Evolutionary conservation across 2,329 filamentous ascomycete genomes (phyloP), one percentile per base, ranked within the genome.

Genomic region (Sclerotinia spermophila): DNA sequence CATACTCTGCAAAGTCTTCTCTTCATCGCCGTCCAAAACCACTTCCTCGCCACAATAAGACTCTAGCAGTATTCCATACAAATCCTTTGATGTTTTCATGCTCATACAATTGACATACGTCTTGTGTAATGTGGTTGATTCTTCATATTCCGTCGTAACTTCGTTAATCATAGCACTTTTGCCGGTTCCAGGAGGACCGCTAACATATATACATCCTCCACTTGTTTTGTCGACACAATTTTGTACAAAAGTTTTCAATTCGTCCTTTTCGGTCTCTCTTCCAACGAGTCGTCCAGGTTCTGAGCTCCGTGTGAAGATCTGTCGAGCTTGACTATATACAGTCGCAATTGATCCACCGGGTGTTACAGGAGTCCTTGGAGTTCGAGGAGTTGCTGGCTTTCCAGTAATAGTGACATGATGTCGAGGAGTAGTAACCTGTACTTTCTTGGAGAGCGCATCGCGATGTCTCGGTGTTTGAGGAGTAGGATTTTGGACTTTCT

Each of bases 21-120:
- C 86, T 45, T 92, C 90, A 64, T 92, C 88, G 72, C 86, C 87
- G 75, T 92, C 91, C 15, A 86, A 81, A 48, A 89, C 80, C 55
- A 90, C 86, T 27, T 82, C 80, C 44, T 86, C 84, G 19, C 86
- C 86, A 70, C 90, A 83, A 56, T 95, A 87, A 69, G 87, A 86
- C 74, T 92, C 89, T 19, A 95, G 82, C 27, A 99, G 83, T 30
- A 90, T 94, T 73, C 86, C 86, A 81, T 96, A 97, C 33, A 99
- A 85, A 78, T 97, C 94, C 74, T 89, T 90, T 2, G 94, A 92
- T 45, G 89, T 93, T 78, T 96, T 96, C 81, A 97, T 90, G 81
- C 94, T 97, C 90, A 97, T 97, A 82, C 96, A 99, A 80, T 99
- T 99, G 84, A 99, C 86, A 78, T 94, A 95, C 3, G 90, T 89